Evolutionary conservation across 78 protist genomes (phyloP).

Genomic region (Dictyostelium purpureum): DNA sequence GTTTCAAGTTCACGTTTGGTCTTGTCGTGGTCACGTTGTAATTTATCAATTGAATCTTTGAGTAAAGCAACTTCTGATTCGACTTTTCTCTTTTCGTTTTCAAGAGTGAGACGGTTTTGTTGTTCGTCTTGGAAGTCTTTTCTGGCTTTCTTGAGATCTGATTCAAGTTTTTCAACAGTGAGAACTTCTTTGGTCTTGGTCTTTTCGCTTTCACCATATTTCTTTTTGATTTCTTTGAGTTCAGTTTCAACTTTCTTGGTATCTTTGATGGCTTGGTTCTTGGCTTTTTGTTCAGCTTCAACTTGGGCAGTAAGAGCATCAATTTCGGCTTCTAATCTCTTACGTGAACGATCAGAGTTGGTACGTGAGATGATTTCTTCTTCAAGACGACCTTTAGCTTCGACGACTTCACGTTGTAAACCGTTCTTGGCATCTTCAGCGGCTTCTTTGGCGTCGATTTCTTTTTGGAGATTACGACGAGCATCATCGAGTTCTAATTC

Average conservation of each 20-base stretch:
- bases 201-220: slow-evolving; percentile 67
- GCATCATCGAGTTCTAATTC: slow-evolving; percentile 67
- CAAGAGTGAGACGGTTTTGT: slow-evolving; percentile 61
- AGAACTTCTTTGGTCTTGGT: slow-evolving; percentile 36
- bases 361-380: slow-evolving; percentile 58
- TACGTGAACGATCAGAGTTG: slow-evolving; percentile 74
- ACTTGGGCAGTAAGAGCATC: slow-evolving; percentile 80
- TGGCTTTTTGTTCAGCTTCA: slow-evolving; percentile 66
- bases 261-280: slow-evolving; percentile 64
- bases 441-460: slow-evolving; percentile 68
- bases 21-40: slow-evolving; percentile 72
- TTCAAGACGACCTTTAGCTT: slow-evolving; percentile 76
- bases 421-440: slow-evolving; percentile 77
- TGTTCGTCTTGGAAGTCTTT: slow-evolving; percentile 70
- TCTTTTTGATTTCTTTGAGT: slow-evolving; percentile 66
- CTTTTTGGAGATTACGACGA: slow-evolving; percentile 69
- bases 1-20: slow-evolving; percentile 58
- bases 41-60: slow-evolving; percentile 77
- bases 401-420: slow-evolving; percentile 71
- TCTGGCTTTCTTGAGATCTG: slow-evolving; percentile 70
- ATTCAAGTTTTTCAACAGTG: slow-evolving; percentile 62
- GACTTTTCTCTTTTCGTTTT: slow-evolving; percentile 53
- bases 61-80: slow-evolving; percentile 47
- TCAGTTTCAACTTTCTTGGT: slow-evolving; percentile 68
- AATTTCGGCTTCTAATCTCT: slow-evolving; percentile 63